These are phyloP conservation scores for Podila minutissima DNA, from an alignment of 192 early-diverging fungal species.

Conservation along the genomic window DNA sequence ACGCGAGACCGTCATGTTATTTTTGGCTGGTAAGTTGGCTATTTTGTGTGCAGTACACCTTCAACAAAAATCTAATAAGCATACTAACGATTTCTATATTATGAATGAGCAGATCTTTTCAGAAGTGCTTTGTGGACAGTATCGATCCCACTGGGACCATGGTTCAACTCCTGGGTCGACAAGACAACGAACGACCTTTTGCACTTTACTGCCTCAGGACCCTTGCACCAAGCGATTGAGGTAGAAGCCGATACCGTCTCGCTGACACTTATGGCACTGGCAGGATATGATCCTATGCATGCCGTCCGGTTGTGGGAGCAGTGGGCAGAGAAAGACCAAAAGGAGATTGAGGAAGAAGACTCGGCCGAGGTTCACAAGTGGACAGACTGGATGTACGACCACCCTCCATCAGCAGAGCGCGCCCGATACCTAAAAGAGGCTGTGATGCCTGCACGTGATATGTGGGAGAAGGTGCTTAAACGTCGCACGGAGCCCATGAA, in stretches of 20 bases:
- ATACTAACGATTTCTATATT: background rate
- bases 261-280: conserved; percentile 59
- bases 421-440: conserved; percentile 41
- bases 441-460: conserved; percentile 31
- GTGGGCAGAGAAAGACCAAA: conserved; percentile 54
- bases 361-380: conserved; percentile 41
- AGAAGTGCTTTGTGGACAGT: conserved; percentile 48
- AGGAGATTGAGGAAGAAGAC: conserved; percentile 30
- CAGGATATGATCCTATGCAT: conserved; percentile 66
- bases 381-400: conserved; percentile 53
- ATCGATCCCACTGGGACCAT: conserved; percentile 38
- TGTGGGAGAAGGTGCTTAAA: conserved; percentile 44
- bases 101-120: conserved; percentile 14
- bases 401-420: conserved; percentile 48
- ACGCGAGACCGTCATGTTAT: conserved; percentile 57
- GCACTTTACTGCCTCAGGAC: conserved; percentile 31
- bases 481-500: conserved; percentile 25
- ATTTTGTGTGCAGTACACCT: background rate
- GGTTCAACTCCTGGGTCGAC: conserved; percentile 46
- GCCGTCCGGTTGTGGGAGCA: conserved; percentile 61
- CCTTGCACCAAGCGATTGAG: conserved; percentile 53
- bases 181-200: conserved; percentile 22
- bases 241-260: conserved; percentile 62
- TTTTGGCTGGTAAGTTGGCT: conserved; percentile 53
- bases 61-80: too few species aligned